A percentile compares a stretch with the other conserved stretches of the same genome.
These are phyloP conservation scores for Aspergillus cristatus DNA, from an alignment of 495 filamentous ascomycete genomes.

Conservation along the genomic window DNA sequence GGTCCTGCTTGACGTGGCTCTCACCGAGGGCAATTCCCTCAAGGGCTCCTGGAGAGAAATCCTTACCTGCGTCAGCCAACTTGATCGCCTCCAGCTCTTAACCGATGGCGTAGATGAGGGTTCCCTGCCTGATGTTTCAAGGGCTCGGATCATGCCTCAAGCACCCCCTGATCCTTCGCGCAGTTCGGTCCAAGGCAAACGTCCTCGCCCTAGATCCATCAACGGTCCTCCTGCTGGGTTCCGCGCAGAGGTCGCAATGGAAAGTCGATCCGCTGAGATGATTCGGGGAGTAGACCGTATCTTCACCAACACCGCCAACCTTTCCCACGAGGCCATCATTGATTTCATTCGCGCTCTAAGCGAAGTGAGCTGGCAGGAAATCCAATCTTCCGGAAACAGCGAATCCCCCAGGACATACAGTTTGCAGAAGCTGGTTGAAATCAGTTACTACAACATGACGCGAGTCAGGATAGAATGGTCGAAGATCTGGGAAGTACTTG, in stretches of 20 bases:
- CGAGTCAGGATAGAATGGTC: conserved; percentile 97
- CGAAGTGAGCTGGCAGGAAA: conserved; percentile 98
- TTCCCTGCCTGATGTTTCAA: conserved; percentile 84
- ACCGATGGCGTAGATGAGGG: conserved; percentile 89
- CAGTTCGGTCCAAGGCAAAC: conserved; percentile 54
- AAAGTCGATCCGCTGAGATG: conserved; percentile 85
- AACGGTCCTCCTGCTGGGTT: conserved; percentile 55
- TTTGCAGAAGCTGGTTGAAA: conserved; percentile 95
- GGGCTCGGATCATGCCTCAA: conserved; percentile 60
- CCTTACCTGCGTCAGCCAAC: conserved; percentile 88
- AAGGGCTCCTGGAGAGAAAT: conserved; percentile 92
- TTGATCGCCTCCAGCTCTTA: conserved; percentile 93
- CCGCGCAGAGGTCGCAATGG: conserved; percentile 78
- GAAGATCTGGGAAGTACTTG: conserved; percentile 90
- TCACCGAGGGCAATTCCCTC: conserved; percentile 82
- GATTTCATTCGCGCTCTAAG: conserved; percentile 89
- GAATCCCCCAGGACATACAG: conserved; percentile 93
- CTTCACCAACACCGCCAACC: conserved; percentile 89
- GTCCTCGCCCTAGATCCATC: conserved; percentile 55
- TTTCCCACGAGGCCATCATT: conserved; percentile 94
- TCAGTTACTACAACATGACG: conserved; percentile 99
- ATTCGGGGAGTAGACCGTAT: conserved; percentile 89
- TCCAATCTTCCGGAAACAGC: conserved; percentile 89
- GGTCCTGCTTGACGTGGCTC: conserved; percentile 79
- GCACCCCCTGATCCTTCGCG: conserved; percentile 37